Base-by-base conservation (phyloP, 495 filamentous ascomycete species). In the Xylaria grammica region DNA sequence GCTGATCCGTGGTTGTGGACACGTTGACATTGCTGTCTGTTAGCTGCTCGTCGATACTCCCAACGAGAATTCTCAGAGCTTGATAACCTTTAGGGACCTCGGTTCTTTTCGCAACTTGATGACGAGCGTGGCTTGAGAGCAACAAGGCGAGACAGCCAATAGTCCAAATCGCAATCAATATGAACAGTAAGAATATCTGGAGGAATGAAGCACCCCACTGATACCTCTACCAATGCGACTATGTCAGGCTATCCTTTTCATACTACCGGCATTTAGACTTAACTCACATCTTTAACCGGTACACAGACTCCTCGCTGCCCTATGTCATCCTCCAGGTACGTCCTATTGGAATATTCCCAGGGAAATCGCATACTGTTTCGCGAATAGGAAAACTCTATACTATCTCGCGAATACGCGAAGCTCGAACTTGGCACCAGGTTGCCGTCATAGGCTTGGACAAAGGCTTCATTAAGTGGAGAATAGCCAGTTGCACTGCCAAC, bases 401-500 rank as follows among this genome's bases (percentile, higher is more conserved):
- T n/a, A n/a, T n/a, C n/a, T n/a, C n/a, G n/a, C n/a, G n/a, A n/a
- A n/a, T n/a, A n/a, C n/a, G n/a, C 15, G 26, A 30, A 30, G 26
- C 26, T 32, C 4, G 27, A 29, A 4, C 29, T n/a, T 30, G 27
- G 27, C 4, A 52, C 27, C n/a, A 52, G 26, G 22, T 32, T 52
- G 27, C 19, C 5, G 26, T 52, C 17, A 34, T 20, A 29, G 1
- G 13, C 27, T 4, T n/a, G 49, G n/a, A 52, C 19, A 32, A 52
- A 52, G 11, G 49, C 27, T 52, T 52, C 27, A 52, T 52, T 52
- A 6, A 52, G 26, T 32, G 49, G 11, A 30, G 27, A 5, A 32
- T 52, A 52, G 49, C 49, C 49, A 52, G 26, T 52, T 52, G 49
- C 27, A 32, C 26, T 29, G 11, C 49, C 17, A 52, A 17, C 27